Base-by-base conservation (phyloP, 352 stramenopile species). In the Pythium myriotylum region DNA sequence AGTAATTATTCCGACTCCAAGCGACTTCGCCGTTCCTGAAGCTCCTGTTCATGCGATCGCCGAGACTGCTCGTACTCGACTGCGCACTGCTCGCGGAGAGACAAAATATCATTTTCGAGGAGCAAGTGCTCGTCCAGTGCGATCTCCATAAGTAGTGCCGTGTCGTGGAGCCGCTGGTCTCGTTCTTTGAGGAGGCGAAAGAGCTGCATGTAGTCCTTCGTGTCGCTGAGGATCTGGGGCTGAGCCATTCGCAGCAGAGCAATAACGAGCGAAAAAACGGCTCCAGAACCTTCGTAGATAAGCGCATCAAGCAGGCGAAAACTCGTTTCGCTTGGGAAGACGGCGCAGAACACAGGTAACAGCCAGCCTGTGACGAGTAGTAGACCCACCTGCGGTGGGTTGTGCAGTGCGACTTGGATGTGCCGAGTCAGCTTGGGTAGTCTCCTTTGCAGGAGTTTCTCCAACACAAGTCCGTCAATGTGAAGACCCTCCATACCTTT, bases 341-440 rank as follows among this genome's bases (percentile, higher is more conserved):
- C 77, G 1, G 76, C 72, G n/a, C 79, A 88, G 48, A 82, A 88
- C 3, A 89, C 55, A 0, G 81, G 81, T 24, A 91, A 29, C 9
- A 91, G 45, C 81, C 81, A 91, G n/a, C 84, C 76, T 5, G 76
- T 89, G 17, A 82, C 76, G 1, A 91, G 69, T 23, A 91, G 49
- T 0, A 91, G 62, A 0, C 81, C 81, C 27, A 87, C 77, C 26
- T 86, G 74, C 8, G 74, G 69, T 5, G 69, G 64, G 33, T 88
- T 71, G 7, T 88, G 68, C 10, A 79, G 65, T 10, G 63, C 54
- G 37, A 72, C 37, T 62, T 86, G 66, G 45, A 91, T 78, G 45
- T 91, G 80, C 1, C 74, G 77, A 22, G 74, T 60, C 4, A 91
- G 29, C 39, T 88, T 89, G 1, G 79, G 81, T 17, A 88, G 57